Percentiles rank a stretch among this genome's conserved stretches.
Evolutionary conservation across 179 eudicot species (phyloP).

Genomic region (Vitellaria paradoxa): DNA sequence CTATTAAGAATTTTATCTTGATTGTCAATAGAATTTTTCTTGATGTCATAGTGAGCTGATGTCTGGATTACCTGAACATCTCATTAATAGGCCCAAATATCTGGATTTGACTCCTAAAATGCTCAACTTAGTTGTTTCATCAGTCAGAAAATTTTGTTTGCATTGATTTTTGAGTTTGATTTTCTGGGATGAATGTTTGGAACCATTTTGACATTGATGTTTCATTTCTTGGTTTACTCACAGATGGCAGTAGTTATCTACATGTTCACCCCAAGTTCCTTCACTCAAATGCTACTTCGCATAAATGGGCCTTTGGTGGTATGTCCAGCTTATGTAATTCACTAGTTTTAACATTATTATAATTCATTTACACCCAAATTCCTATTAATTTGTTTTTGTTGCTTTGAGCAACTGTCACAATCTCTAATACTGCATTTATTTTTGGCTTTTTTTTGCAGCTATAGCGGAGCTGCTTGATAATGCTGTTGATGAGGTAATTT

Average conservation of each 20-base stretch:
- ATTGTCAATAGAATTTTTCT: too few relatives aligned
- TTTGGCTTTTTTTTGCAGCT: slow-evolving; percentile 14
- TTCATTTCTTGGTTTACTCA: too few relatives aligned
- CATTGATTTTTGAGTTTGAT: too few relatives aligned
- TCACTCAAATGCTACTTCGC: slow-evolving; percentile 39
- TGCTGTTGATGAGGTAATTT: slow-evolving; percentile 26
- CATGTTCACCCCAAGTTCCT: slow-evolving; percentile 32
- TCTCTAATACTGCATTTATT: background rate
- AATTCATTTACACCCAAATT: background rate
- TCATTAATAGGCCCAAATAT: too few relatives aligned
- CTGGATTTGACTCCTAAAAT: too few relatives aligned
- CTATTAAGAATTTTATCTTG: background rate
- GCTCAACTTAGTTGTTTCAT: too few relatives aligned
- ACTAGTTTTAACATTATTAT: background rate
- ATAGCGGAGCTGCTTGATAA: slow-evolving; percentile 31
- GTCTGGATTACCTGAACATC: too few relatives aligned
- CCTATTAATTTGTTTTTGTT: too few relatives aligned
- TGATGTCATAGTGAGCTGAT: too few relatives aligned
- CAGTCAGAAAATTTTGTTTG: too few relatives aligned
- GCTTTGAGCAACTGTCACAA: background rate
- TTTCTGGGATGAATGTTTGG: too few relatives aligned
- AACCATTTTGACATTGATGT: too few relatives aligned
- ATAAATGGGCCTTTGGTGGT: slow-evolving; percentile 40
- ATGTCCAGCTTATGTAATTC: background rate
- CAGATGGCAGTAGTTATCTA: slow-evolving; percentile 23